A percentile compares a stretch with the other conserved stretches of the same genome.
Evolutionary conservation across 1,284 basidiomycete species (phyloP).

Genomic region (Dichomitus squalens): DNA sequence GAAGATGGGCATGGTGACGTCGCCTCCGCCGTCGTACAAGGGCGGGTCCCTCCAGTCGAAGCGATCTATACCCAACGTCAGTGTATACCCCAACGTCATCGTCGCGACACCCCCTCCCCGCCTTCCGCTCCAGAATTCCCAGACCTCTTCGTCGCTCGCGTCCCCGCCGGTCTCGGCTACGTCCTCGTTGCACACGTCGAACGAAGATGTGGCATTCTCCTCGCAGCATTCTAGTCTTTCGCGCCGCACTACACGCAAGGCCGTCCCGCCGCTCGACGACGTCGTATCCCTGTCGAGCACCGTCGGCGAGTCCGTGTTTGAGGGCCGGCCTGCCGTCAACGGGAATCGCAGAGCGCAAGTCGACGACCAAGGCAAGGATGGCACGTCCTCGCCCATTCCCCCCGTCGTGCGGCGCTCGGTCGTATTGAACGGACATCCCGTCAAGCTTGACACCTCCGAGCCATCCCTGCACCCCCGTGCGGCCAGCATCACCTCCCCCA

Average conservation of each 20-base stretch:
- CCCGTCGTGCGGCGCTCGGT: background rate
- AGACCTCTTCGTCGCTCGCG: background rate
- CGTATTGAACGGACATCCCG: slow-evolving; percentile 15
- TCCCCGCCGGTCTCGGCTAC: slow-evolving; percentile 5
- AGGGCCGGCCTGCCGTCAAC: slow-evolving; percentile 8
- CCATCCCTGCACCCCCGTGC: slow-evolving; percentile 10
- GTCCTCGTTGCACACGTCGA: slow-evolving; percentile 21
- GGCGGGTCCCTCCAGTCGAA: slow-evolving; percentile 25
- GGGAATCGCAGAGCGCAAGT: slow-evolving; percentile 8
- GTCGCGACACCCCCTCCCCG: slow-evolving; percentile 34
- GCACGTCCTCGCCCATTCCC: background rate
- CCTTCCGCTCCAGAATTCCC: slow-evolving; percentile 6
- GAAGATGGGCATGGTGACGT: slow-evolving; percentile 12
- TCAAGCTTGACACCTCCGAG: slow-evolving; percentile 21
- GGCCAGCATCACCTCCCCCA: no score
- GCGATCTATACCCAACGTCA: slow-evolving; percentile 29
- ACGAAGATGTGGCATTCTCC: slow-evolving; percentile 10
- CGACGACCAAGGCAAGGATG: slow-evolving; percentile 5
- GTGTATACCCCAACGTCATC: slow-evolving; percentile 31
- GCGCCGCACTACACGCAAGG: slow-evolving; percentile 23
- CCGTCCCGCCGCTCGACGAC: slow-evolving; percentile 19
- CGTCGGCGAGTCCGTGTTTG: slow-evolving; percentile 7
- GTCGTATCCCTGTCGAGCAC: slow-evolving; percentile 12
- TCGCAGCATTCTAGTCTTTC: slow-evolving; percentile 19
- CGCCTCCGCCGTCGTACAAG: slow-evolving; percentile 30